Evolutionary conservation across 2,329 filamentous ascomycete species (phyloP), one percentile per base, ranked within the genome.

Genomic region (Cordyceps farinosa): DNA sequence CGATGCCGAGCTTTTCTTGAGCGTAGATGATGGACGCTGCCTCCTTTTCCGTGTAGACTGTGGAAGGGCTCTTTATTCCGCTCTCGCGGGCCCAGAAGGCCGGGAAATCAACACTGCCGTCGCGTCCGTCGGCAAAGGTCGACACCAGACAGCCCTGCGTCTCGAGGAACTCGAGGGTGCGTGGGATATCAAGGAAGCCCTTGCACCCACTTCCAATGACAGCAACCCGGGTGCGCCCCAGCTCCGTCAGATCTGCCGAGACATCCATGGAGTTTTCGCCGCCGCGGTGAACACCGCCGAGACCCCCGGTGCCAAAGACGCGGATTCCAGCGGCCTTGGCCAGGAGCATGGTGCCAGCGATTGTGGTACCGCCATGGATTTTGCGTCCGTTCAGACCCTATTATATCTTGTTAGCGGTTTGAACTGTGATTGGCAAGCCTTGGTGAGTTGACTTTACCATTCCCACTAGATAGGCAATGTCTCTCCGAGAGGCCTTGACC

Each of bases 1-100:
- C 84, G 38, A 97, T 84, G 5, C 84, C 84, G 15, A 96, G 80
- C 57, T 78, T 80, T 69, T 88, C 84, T 77, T 96, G 91, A 0
- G 92, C 90, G 68, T 90, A 82, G 63, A 97, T 90, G 63, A 98
- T 91, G n/a, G 89, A 87, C 0, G 95, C 95, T 40, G 95, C 95
- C 72, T 98, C 90, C 62, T 82, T 81, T 72, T 96, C 91, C 67
- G 88, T 84, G 60, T 87, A 77, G 48, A 97, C 84, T 1, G 90
- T 85, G 29, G 86, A 84, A 0, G 94, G 94, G 71, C 92, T 96
- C 74, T 82, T 87, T 59, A 90, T 78, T 13, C 92, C 91, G 74
- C 93, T 97, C 48, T 97, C 91, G 47, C 94, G 82, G 0, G 90
- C 91, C 84, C 91, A 99, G 75, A 99, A 99, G 0, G 91, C 92